Evolutionary conservation across 768 basidiomycete species (phyloP).

Genomic region (Leucocoprinus sp.): DNA sequence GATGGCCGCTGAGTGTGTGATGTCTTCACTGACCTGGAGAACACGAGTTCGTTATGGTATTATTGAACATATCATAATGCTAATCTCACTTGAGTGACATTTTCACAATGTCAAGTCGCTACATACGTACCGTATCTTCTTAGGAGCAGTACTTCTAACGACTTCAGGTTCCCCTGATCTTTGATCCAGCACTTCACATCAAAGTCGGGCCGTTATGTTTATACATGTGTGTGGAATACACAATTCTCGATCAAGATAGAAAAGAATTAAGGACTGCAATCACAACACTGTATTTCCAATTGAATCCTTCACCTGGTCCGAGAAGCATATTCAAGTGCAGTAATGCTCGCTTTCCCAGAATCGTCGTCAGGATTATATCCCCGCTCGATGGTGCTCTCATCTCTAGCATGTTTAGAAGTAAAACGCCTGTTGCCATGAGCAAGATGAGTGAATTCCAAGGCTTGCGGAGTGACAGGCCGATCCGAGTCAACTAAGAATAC

Average conservation of each 20-base stretch:
- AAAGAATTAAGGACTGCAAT: background rate
- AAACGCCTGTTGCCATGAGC: constrained; percentile 9
- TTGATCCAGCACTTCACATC: no score
- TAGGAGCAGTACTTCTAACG: no score
- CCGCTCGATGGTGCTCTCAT: background rate
- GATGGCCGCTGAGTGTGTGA: no score
- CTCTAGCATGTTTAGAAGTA: background rate
- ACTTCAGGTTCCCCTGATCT: no score
- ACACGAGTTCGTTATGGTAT: no score
- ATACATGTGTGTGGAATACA: no score
- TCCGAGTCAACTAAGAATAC: constrained; percentile 43
- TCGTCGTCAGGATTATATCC: background rate
- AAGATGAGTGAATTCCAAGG: background rate
- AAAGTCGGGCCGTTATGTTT: no score
- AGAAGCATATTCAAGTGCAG: constrained; percentile 1
- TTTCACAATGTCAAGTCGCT: no score
- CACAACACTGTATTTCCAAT: background rate
- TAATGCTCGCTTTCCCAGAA: constrained; percentile 2
- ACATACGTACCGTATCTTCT: no score
- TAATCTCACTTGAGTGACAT: no score
- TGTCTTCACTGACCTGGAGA: no score
- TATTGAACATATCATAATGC: no score
- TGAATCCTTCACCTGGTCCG: background rate
- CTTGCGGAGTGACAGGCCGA: constrained; percentile 1
- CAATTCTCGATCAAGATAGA: background rate